Evolutionary conservation across 257 asterid species (phyloP), one percentile per base, ranked within the genome.

Genomic region (Eucommia ulmoides): DNA sequence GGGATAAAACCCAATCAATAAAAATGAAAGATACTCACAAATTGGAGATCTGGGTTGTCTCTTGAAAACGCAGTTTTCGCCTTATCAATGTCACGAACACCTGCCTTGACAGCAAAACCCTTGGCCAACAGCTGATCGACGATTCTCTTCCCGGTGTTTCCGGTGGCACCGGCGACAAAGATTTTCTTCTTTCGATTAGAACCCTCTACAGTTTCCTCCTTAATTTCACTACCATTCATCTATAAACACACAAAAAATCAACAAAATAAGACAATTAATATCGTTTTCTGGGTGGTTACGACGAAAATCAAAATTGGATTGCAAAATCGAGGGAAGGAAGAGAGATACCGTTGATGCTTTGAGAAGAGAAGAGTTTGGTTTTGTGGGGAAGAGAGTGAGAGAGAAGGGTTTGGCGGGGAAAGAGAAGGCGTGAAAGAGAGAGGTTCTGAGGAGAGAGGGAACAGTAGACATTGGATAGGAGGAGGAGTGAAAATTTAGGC

Each of bases 121-220:
- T 75, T 85, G 16, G 82, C 75, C 77, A 89, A 64, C 49, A 89
- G 89, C 82, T 85, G 93, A 70, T 82, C 91, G 61, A 85, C 96
- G 18, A 89, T 76, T 72, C 96, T 82, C 75, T 80, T 85, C 9
- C 97, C 97, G 10, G 97, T 88, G 60, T 67, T 85, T 22, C 97
- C 97, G 22, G 91, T 69, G 8, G 97, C 97, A 20, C 97, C 97
- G 3, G 94, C 97, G 20, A 89, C 96, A 59, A 82, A 89, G 17
- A 89, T 65, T 49, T 65, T 88, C 82, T 79, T 84, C 60, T 70
- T 85, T 60, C 54, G 61, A 19, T 19, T 50, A n/a, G 44, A 54
- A 21, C 60, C 70, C 33, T 12, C 74, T 15, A 20, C 69, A 10
- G 24, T 58, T 50, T 72, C 76, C 77, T 70, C 85, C 55, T 51